Base-by-base conservation (phyloP, 306 rosid species). In the Amphicarpaea edgeworthii region DNA sequence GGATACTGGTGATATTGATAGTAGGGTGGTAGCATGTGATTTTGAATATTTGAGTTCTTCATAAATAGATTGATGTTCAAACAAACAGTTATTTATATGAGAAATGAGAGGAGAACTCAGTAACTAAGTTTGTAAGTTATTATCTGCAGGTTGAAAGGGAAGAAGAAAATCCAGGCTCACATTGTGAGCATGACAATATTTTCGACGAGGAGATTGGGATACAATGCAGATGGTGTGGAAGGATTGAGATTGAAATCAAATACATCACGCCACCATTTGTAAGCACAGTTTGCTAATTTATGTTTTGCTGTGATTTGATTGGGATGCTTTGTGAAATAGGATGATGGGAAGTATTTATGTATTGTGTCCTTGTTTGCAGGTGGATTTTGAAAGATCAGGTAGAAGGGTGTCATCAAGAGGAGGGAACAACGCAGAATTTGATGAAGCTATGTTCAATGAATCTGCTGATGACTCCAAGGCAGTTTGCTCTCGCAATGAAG, bases 171-270 rank as follows among this genome's bases (percentile, higher is more conserved):
- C 3, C 41, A 20, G 55, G 11, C 14, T 20, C 3, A 6, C 7
- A 0, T 3, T 84, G 88, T 43, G 70, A 76, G 37, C 87, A 84
- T 12, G 49, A 68, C 1, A 4, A 53, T 0, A 2, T 0, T 30
- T 24, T 57, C 3, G 66, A 81, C 7, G 85, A 81, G 8, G 10
- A 84, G 34, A 77, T 73, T 11, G 88, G 88, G 20, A 12, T 17
- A 3, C 1, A 8, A 0, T 84, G 88, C 85, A 72, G 10, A 68
- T 2, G 3, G 14, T 84, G 88, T 43, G 12, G 10, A 30, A 19
- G 4, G 37, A 1, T 81, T 32, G 2, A 0, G 0, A 19, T 14
- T 7, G 83, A 81, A 45, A 77, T 77, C 8, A 81, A 54, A 73
- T 3, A 62, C 46, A 32, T 84, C 11, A 12, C 9, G 0, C 72